These are phyloP conservation scores for Irpex sp. DNA, from an alignment of 1,284 basidiomycete species.

Conservation along the genomic window DNA sequence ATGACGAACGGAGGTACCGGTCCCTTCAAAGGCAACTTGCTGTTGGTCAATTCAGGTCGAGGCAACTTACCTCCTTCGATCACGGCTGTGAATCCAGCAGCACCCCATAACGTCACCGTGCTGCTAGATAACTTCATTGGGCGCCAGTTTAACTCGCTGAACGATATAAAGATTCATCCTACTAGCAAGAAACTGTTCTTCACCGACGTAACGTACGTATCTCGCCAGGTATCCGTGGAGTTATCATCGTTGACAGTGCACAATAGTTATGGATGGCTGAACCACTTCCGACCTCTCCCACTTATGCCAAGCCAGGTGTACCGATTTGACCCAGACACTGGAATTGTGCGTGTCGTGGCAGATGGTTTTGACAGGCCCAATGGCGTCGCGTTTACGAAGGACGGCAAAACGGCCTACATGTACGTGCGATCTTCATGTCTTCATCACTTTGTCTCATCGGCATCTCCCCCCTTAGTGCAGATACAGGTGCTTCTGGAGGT, in stretches of 20 bases:
- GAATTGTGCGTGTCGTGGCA: slow-evolving; percentile 66
- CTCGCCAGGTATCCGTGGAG: not conserved
- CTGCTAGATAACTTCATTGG: slow-evolving; percentile 49
- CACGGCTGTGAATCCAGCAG: slow-evolving; percentile 58
- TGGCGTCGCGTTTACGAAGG: slow-evolving; percentile 66
- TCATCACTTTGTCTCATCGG: not conserved
- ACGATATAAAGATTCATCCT: slow-evolving; percentile 75
- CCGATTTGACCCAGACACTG: slow-evolving; percentile 60
- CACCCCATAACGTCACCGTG: slow-evolving; percentile 41
- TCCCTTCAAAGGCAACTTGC: slow-evolving; percentile 56
- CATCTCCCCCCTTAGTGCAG: slow-evolving; percentile 35
- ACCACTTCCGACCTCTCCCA: slow-evolving; percentile 62
- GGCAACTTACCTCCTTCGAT: slow-evolving; percentile 60
- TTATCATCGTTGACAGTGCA: not conserved
- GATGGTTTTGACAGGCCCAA: slow-evolving; percentile 62
- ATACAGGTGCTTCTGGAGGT: slow-evolving; percentile 47
- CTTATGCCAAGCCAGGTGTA: slow-evolving; percentile 73
- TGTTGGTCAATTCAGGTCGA: slow-evolving; percentile 68
- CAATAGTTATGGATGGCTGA: slow-evolving; percentile 57
- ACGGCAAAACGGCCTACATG: slow-evolving; percentile 68
- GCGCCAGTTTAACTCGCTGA: slow-evolving; percentile 78
- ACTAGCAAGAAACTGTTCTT: slow-evolving; percentile 63
- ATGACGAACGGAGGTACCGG: slow-evolving; percentile 80
- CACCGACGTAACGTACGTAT: slow-evolving; percentile 62
- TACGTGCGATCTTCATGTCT: slow-evolving; percentile 29